phyloP scores from a whole-genome alignment of 257 asterid genomes.

The Anisodus tanguticus region DNA sequence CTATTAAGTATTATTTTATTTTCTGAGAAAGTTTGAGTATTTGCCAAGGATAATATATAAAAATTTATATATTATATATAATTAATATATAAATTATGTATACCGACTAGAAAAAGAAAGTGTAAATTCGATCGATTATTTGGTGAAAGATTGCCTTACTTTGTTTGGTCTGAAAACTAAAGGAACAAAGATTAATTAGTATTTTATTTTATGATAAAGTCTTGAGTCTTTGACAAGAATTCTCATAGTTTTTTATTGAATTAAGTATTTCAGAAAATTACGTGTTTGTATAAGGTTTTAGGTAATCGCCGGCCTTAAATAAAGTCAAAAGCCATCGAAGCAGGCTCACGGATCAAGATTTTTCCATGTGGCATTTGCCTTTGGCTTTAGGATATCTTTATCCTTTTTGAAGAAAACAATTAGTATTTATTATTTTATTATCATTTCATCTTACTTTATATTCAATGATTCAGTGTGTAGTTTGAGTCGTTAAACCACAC shows the following conservation, averaged over 20 bases:
- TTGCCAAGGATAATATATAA: too few relatives aligned
- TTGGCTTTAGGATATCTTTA: background rate
- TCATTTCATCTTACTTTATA: background rate
- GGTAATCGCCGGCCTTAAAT: background rate
- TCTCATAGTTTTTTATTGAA: background rate
- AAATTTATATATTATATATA: too few relatives aligned
- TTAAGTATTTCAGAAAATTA: background rate
- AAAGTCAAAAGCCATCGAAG: slow-evolving; percentile 28
- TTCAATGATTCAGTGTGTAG: background rate
- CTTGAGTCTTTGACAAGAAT: background rate
- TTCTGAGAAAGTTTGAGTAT: too few relatives aligned
- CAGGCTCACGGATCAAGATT: background rate
- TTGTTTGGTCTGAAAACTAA: background rate
- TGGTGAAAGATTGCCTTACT: background rate
- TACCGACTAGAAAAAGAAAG: too few relatives aligned
- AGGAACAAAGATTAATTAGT: background rate
- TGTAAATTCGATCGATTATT: too few relatives aligned
- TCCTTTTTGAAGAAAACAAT: background rate
- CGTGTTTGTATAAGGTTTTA: background rate
- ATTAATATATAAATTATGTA: too few relatives aligned
- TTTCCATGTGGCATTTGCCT: slow-evolving; percentile 29
- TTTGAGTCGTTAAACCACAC: background rate
- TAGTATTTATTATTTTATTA: background rate
- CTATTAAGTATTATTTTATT: too few relatives aligned
- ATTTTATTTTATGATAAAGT: background rate